phyloP scores from a whole-genome alignment of 768 basidiomycete genomes.

The Leccinum truebloodii region DNA sequence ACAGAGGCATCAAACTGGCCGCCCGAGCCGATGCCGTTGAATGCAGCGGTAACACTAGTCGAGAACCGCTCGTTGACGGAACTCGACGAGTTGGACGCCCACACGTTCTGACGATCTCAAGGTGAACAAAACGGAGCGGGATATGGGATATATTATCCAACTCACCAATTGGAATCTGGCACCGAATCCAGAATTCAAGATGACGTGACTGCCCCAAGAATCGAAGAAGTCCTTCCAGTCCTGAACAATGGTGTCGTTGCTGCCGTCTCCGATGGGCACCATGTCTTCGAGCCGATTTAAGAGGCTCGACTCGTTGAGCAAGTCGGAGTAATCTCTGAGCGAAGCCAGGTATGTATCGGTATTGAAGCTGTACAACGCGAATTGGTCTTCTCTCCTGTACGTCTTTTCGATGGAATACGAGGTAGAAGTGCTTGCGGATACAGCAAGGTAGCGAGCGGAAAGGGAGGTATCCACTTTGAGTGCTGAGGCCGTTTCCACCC shows the following conservation, averaged over 20 bases:
- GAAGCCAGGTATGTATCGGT: constrained; percentile 12
- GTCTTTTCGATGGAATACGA: constrained; percentile 17
- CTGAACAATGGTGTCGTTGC: neutral
- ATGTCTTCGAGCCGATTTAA: neutral
- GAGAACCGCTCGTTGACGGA: constrained; percentile 12
- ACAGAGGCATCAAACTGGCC: no score
- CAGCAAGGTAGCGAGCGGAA: constrained; percentile 11
- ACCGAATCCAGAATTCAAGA: constrained; percentile 3
- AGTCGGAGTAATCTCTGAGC: constrained; percentile 10
- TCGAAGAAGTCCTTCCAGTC: constrained; percentile 8
- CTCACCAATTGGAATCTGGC: neutral
- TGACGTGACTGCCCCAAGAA: constrained; percentile 5
- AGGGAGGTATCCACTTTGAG: neutral
- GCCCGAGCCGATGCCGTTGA: no score
- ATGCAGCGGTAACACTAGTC: neutral
- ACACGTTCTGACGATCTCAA: constrained; percentile 6
- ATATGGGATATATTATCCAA: neutral
- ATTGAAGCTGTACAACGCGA: constrained; percentile 21
- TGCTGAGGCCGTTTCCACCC: neutral
- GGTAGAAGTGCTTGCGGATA: constrained; percentile 13
- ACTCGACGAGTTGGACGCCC: constrained; percentile 7
- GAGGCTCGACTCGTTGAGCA: constrained; percentile 4
- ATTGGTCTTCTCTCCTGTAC: constrained; percentile 14
- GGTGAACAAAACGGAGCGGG: neutral
- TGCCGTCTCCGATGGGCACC: constrained; percentile 5